Conservation (phyloP, 805 yeast genomes). For the Candida railenensis region DNA sequence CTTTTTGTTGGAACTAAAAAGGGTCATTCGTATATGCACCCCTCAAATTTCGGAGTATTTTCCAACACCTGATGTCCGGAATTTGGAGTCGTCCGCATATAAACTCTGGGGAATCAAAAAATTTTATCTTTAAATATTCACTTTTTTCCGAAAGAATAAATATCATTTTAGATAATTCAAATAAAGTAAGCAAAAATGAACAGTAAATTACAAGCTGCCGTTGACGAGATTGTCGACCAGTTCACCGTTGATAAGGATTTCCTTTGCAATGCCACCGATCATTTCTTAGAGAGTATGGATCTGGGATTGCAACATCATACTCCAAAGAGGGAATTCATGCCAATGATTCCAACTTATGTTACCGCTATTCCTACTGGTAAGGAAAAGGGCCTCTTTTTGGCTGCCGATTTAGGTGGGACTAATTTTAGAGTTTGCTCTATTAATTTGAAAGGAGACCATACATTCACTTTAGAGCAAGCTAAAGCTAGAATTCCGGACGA, state of each 20-base stretch:
- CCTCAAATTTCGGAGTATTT: not conserved
- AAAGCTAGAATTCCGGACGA: conserved; percentile 80
- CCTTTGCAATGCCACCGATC: conserved; percentile 47
- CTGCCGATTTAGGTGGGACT: conserved; percentile 96
- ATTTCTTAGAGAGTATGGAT: conserved; percentile 61
- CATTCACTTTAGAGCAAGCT: conserved; percentile 73
- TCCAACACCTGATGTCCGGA: not conserved
- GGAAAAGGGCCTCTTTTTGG: conserved; percentile 79
- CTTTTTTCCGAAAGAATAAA: not conserved
- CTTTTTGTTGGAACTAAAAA: not conserved
- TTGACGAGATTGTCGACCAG: conserved; percentile 36
- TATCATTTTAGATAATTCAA: not conserved
- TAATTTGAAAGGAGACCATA: conserved; percentile 68
- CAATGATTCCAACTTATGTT: conserved; percentile 93
- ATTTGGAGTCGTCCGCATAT: not conserved
- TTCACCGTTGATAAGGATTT: conserved; percentile 44
- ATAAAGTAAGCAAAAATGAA: conserved; percentile 13
- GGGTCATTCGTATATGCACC: not conserved
- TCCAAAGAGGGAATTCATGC: conserved; percentile 46
- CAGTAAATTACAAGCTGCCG: conserved; percentile 20
- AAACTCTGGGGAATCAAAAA: not conserved
- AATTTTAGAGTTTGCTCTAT: conserved; percentile 95
- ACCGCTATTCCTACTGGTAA: conserved; percentile 82
- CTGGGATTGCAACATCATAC: conserved; percentile 50
- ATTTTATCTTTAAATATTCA: too few species aligned